phyloP scores from a whole-genome alignment of 73 alveolate species.

The Paramecium primaurelia region DNA sequence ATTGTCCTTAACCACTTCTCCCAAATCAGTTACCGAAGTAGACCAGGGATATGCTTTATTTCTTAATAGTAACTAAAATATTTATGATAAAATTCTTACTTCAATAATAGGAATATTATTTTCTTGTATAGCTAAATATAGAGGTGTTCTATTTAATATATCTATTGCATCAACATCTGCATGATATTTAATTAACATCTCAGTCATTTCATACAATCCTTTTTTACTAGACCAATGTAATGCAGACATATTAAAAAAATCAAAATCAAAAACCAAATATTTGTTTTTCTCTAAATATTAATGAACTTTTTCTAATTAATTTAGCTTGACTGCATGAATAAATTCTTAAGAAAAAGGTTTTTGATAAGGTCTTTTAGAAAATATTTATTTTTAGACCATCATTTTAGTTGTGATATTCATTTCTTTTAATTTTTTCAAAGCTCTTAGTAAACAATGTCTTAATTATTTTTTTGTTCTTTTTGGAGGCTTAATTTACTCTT shows the following conservation, averaged over 20 bases:
- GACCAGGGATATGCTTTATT: slow-evolving; percentile 49
- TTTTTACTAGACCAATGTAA: slow-evolving; percentile 43
- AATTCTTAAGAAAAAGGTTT: not conserved
- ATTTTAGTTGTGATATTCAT: not conserved
- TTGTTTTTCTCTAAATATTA: not conserved
- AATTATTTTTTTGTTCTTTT: slow-evolving; percentile 6
- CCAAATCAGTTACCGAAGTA: slow-evolving; percentile 10
- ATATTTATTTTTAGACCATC: slow-evolving; percentile 7
- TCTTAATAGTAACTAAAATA: not conserved
- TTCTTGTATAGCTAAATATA: slow-evolving; percentile 3
- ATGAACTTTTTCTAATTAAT: not conserved
- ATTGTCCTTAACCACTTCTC: not conserved
- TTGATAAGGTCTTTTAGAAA: slow-evolving; percentile 28
- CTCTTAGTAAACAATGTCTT: not conserved
- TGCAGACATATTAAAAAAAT: slow-evolving; percentile 34
- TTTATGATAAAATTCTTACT: not conserved
- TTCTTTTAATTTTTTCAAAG: slow-evolving; percentile 4
- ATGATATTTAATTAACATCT: not conserved
- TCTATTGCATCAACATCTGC: slow-evolving; percentile 53
- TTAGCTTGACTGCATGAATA: not conserved
- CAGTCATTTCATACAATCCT: slow-evolving; percentile 40
- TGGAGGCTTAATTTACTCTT: not conserved
- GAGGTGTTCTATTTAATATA: slow-evolving; percentile 23
- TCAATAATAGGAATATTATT: not conserved
- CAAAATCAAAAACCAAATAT: slow-evolving; percentile 40